These are phyloP conservation scores for Pistacia vera DNA, from an alignment of 345 rosid species.

Conservation along the genomic window DNA sequence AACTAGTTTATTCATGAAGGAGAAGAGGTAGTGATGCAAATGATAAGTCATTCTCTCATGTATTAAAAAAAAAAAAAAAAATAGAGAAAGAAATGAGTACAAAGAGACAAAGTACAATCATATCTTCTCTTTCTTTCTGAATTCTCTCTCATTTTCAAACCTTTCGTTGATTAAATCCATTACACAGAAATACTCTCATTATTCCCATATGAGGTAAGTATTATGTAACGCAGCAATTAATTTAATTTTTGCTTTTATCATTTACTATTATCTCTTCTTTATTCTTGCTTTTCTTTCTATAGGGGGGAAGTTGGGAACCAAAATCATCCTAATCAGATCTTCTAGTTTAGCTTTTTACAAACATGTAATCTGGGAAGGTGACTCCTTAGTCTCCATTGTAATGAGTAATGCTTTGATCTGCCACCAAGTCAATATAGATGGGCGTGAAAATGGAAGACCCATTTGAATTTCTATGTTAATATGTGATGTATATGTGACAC, in stretches of 20 bases:
- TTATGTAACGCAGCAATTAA: too few species aligned
- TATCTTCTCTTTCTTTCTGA: constrained; percentile 16
- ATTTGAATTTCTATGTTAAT: constrained; percentile 24
- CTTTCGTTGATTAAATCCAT: constrained; percentile 28
- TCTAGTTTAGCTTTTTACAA: constrained; percentile 43
- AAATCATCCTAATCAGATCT: constrained; percentile 44
- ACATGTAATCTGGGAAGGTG: constrained; percentile 44
- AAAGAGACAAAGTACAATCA: constrained; percentile 39
- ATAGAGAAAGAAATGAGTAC: constrained; percentile 33
- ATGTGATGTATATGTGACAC: constrained; percentile 8
- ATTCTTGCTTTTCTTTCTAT: background rate
- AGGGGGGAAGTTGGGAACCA: constrained; percentile 38
- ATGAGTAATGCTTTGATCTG: constrained; percentile 43
- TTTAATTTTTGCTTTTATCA: background rate
- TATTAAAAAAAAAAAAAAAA: background rate
- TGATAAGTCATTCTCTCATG: constrained; percentile 26
- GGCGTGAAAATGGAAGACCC: constrained; percentile 40
- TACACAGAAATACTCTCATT: background rate
- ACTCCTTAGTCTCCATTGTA: constrained; percentile 30
- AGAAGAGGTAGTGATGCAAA: constrained; percentile 24
- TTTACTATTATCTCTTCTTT: background rate
- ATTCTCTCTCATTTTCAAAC: constrained; percentile 12
- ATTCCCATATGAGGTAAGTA: background rate
- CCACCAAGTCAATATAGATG: constrained; percentile 42
- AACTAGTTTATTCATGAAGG: constrained; percentile 27